These are phyloP conservation scores for Podila epigama DNA, from an alignment of 192 early-diverging fungal genomes.

Conservation along the genomic window DNA sequence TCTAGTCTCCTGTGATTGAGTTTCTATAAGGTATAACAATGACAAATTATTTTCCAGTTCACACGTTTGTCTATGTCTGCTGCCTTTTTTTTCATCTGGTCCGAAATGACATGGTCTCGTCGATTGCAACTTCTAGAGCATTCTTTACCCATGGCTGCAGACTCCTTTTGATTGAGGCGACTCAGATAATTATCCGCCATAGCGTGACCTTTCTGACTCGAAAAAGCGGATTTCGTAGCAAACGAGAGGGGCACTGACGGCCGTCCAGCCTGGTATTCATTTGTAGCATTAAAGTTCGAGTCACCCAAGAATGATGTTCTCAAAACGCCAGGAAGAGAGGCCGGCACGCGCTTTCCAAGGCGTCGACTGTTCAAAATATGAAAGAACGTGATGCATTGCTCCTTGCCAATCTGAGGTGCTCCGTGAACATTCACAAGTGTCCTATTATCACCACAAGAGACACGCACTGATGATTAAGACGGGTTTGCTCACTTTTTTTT, in stretches of 20 bases:
- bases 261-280: conserved; percentile 46
- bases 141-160: conserved; percentile 16
- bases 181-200: conserved; percentile 45
- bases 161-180: conserved; percentile 37
- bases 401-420: conserved; percentile 60
- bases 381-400: conserved; percentile 63
- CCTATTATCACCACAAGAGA: no score
- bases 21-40: conserved; percentile 10
- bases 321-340: conserved; percentile 56
- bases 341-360: conserved; percentile 58
- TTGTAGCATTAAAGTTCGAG: conserved; percentile 53
- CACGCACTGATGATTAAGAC: no score
- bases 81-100: no score
- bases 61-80: no score
- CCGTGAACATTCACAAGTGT: conserved; percentile 63
- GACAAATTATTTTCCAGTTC: no score
- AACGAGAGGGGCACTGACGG: conserved; percentile 29
- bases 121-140: no score
- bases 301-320: conserved; percentile 61
- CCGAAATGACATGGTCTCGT: no score
- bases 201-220: conserved; percentile 37
- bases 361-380: conserved; percentile 65
- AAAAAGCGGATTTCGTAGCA: conserved; percentile 42
- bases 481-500: no score
- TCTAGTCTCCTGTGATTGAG: conserved; percentile 55